These are phyloP conservation scores for Penicillium canariense DNA, from an alignment of 495 filamentous ascomycete species.

Conservation along the genomic window DNA sequence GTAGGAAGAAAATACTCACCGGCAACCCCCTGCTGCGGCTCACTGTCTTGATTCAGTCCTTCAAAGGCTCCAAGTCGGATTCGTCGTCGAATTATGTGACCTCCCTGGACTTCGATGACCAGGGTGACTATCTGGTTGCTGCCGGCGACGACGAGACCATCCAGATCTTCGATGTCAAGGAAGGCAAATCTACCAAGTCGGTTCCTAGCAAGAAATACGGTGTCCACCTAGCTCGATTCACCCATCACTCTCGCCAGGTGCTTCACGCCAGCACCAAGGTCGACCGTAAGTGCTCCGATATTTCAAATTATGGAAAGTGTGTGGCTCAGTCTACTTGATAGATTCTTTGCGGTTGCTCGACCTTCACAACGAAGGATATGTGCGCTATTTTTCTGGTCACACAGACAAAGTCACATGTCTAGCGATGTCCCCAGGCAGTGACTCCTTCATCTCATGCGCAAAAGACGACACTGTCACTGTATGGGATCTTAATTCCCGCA, in stretches of 20 bases:
- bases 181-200: slow-evolving; percentile 80
- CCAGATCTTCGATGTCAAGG: slow-evolving; percentile 88
- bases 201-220: slow-evolving; percentile 92
- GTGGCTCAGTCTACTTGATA: slow-evolving; percentile 9
- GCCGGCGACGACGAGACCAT: slow-evolving; percentile 90
- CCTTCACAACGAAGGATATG: slow-evolving; percentile 89
- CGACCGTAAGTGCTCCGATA: slow-evolving; percentile 50
- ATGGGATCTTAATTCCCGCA: slow-evolving; percentile 76
- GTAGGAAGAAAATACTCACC: slow-evolving; percentile 25
- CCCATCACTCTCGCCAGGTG: slow-evolving; percentile 80
- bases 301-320: not conserved
- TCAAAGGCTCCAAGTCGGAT: slow-evolving; percentile 41
- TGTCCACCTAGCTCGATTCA: slow-evolving; percentile 89
- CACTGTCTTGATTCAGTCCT: slow-evolving; percentile 24
- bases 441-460: slow-evolving; percentile 88
- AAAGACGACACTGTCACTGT: slow-evolving; percentile 84
- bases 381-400: slow-evolving; percentile 93
- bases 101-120: slow-evolving; percentile 94
- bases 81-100: slow-evolving; percentile 45
- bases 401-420: slow-evolving; percentile 77
- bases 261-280: slow-evolving; percentile 95
- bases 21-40: not conserved
- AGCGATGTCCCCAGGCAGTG: slow-evolving; percentile 59
- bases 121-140: slow-evolving; percentile 82
- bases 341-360: slow-evolving; percentile 88